Conservation (phyloP, 1,139 yeast species). For the Pichia kudriavzevii region DNA sequence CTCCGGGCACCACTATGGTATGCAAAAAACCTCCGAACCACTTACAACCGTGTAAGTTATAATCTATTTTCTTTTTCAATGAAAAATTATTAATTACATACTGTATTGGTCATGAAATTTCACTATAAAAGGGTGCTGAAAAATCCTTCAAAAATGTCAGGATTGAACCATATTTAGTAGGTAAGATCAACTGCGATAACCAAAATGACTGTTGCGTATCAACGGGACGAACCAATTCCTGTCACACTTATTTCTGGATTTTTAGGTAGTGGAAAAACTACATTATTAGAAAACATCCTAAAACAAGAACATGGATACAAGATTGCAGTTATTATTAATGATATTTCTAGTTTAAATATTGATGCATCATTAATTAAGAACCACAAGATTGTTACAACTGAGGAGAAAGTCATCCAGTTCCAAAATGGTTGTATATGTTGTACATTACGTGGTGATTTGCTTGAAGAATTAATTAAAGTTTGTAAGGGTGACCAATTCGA, state of each 20-base stretch:
- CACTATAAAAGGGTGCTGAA: too few relatives aligned
- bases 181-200: too few relatives aligned
- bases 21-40: too few relatives aligned
- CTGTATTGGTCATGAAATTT: too few relatives aligned
- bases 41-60: too few relatives aligned
- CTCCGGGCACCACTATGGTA: too few relatives aligned
- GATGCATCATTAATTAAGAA: conserved; percentile 36
- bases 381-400: conserved; percentile 34
- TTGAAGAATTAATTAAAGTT: conserved; percentile 35
- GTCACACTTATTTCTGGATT: conserved; percentile 39
- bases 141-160: too few relatives aligned
- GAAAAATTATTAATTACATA: too few relatives aligned
- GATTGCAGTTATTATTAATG: conserved; percentile 40
- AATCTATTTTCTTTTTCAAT: too few relatives aligned
- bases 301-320: conserved; percentile 34
- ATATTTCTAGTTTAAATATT: conserved; percentile 33
- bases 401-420: conserved; percentile 37
- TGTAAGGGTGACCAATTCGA: conserved; percentile 32
- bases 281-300: conserved; percentile 36
- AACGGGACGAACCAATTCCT: conserved; percentile 28
- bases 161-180: too few relatives aligned
- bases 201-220: conserved; percentile 2
- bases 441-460: conserved; percentile 38
- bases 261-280: conserved; percentile 41
- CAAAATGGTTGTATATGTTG: conserved; percentile 45